phyloP scores from a whole-genome alignment of 345 rosid species.

The Firmiana major region DNA sequence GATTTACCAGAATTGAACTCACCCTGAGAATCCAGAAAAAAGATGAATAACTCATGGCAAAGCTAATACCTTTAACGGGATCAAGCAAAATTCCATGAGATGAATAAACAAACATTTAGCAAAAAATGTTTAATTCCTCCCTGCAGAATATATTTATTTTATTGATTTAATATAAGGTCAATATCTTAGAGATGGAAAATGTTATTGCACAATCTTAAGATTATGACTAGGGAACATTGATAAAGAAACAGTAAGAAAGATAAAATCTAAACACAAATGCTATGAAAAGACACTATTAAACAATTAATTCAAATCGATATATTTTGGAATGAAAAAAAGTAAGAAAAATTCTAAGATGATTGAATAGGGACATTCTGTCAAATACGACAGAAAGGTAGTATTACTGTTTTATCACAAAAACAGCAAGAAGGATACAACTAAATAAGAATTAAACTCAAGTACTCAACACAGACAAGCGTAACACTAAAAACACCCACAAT shows the following conservation, averaged over 20 bases:
- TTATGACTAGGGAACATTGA: background rate
- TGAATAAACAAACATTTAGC: conserved; percentile 1
- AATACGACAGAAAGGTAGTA: background rate
- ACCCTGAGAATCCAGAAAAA: conserved; percentile 50
- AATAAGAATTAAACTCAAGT: background rate
- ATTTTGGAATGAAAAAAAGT: background rate
- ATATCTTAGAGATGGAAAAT: background rate
- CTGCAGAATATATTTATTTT: background rate
- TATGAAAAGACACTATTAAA: background rate
- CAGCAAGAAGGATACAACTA: background rate
- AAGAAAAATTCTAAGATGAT: background rate
- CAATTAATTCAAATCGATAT: background rate
- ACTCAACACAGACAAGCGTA: background rate
- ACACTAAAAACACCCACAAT: background rate
- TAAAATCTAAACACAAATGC: background rate
- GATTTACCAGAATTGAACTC: conserved; percentile 98
- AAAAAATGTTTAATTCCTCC: background rate
- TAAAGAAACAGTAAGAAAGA: background rate
- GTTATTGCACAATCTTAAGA: background rate
- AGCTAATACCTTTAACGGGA: conserved; percentile 1
- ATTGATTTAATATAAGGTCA: background rate
- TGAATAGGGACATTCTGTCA: background rate
- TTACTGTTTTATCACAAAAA: background rate
- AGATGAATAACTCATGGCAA: conserved; percentile 4
- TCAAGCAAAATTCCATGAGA: conserved; percentile 1